Base-by-base conservation (phyloP, 116 monocot genomes). In the Cymodocea nodosa region DNA sequence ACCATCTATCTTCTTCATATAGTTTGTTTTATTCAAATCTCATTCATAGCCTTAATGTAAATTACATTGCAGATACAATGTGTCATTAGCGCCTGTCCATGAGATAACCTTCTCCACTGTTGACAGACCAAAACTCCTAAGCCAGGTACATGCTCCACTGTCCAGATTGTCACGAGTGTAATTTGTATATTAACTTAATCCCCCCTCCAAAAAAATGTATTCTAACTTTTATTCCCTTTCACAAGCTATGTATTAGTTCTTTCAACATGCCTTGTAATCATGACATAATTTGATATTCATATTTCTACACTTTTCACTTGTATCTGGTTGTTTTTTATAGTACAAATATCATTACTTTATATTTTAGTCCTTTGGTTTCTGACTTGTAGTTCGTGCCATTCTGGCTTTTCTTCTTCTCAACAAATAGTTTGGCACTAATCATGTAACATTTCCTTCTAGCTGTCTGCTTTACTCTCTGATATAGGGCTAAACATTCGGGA, bases 111-210 rank as follows among this genome's bases (percentile, higher is more conserved):
- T 99, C 70, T 99, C 92, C 30, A 89, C 92, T 18, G 35, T 84
- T 44, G 99, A 99, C 70, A 99, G 75, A 63, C 99, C 99, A 59
- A 99, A 99, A 74, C 92, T 99, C 50, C 99, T 99, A 63, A 81
- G 89, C 63, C 92, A 86, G 89, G 99, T 99, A 65, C 30, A 55
- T 18, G 11, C 0, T 13, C 49, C 48, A 15, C 16, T n/a, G 11
- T 37, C 19, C 10, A 5, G 4, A 9, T 19, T 0, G 40, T 44
- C 44, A 44, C n/a, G 11, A 6, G 44, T 44, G 11, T 44, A 44
- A 44, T 11, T 8, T 44, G 44, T 8, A 6, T 11, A 0, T 11
- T 11, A 44, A 44, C 44, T 44, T 44, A 30, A 30, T 30, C 30
- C 30, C 30, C 3, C 30, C 30, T 1, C 1, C 1, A 30, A 30